Percentiles rank a stretch among this genome's conserved stretches.
phyloP scores from a whole-genome alignment of 805 yeast species.

The Metschnikowia borealis region DNA sequence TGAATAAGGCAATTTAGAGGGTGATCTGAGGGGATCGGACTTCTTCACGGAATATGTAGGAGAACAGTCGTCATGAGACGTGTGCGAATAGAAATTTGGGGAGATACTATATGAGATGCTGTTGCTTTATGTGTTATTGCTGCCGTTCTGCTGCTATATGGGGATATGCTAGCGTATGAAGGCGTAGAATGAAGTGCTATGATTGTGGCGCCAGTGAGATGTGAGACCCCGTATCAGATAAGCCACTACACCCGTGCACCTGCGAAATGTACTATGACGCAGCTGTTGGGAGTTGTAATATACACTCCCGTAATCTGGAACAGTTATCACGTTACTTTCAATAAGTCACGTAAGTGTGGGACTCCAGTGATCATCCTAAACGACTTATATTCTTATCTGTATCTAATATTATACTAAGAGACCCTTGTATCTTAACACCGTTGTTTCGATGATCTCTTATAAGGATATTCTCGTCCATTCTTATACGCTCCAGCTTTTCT shows the following conservation, averaged over 20 bases:
- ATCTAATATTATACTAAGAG: too few relatives aligned
- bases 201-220: conserved; percentile 3
- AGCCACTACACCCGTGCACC: conserved; percentile 1
- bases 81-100: neutral
- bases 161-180: neutral
- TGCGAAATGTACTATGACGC: neutral
- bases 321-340: too few relatives aligned
- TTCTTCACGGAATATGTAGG: neutral
- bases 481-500: too few relatives aligned
- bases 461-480: too few relatives aligned
- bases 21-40: neutral
- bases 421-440: too few relatives aligned
- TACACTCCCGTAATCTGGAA: too few relatives aligned
- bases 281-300: too few relatives aligned
- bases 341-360: too few relatives aligned
- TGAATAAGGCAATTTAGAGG: neutral
- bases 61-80: neutral
- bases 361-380: too few relatives aligned
- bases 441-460: too few relatives aligned
- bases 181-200: neutral
- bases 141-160: neutral
- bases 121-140: neutral
- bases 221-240: conserved; percentile 3
- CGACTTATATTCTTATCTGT: too few relatives aligned
- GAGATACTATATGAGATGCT: neutral